phyloP scores from a whole-genome alignment of 176 grass and related monocot species.

The Elymus sibiricus region DNA sequence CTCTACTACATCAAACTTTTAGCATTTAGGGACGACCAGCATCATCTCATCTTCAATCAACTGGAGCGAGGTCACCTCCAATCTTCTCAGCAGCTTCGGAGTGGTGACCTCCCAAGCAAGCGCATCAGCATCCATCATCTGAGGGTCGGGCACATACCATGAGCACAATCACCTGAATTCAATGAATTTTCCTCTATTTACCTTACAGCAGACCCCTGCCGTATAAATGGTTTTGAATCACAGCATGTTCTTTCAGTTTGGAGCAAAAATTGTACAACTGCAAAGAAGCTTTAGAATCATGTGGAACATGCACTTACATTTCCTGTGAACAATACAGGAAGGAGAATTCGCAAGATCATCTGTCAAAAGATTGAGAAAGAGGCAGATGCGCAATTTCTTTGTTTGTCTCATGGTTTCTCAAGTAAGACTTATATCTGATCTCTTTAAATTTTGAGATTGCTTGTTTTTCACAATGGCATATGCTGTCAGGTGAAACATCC shows the following conservation, averaged over 20 bases:
- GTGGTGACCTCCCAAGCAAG: not conserved
- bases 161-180: not conserved
- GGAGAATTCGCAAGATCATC: slow-evolving; percentile 66
- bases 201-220: not conserved
- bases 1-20: not conserved
- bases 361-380: slow-evolving; percentile 87
- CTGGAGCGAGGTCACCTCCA: not conserved
- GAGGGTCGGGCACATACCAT: not conserved
- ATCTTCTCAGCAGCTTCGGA: not conserved
- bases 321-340: slow-evolving; percentile 61
- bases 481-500: not conserved
- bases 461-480: not conserved
- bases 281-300: slow-evolving; percentile 12
- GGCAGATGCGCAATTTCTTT: slow-evolving; percentile 95
- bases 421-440: slow-evolving; percentile 45
- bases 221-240: not conserved
- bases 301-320: slow-evolving; percentile 12
- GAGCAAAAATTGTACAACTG: not conserved
- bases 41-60: not conserved
- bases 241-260: not conserved
- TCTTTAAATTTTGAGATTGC: not conserved
- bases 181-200: not conserved
- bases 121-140: not conserved
- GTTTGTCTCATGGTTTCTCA: slow-evolving; percentile 96
- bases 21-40: not conserved